Conservation (phyloP, 1,139 yeast species). For the Zygosaccharomyces pseudobailii region DNA sequence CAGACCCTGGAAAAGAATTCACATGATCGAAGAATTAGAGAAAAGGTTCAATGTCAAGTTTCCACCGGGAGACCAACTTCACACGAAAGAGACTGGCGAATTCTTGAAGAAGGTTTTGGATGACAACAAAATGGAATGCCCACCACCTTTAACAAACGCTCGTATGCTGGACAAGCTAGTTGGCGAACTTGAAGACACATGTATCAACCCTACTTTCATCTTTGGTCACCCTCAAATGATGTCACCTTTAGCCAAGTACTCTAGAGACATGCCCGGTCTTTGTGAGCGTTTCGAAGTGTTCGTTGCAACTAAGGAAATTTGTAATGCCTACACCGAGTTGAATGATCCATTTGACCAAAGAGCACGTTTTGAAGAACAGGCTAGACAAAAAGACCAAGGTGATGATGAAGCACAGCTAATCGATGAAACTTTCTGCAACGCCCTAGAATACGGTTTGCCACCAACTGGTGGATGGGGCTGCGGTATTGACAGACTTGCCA, state of each 20-base stretch:
- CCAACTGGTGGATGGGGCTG: slow-evolving; percentile 99
- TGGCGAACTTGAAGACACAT: slow-evolving; percentile 89
- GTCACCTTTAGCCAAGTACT: slow-evolving; percentile 98
- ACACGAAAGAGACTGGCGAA: slow-evolving; percentile 88
- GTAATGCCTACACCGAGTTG: slow-evolving; percentile 98
- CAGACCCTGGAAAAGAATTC: slow-evolving; percentile 98
- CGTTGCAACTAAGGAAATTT: slow-evolving; percentile 96
- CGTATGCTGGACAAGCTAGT: slow-evolving; percentile 98
- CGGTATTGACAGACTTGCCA: slow-evolving; percentile 97
- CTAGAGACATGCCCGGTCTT: slow-evolving; percentile 85
- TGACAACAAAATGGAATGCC: slow-evolving; percentile 80
- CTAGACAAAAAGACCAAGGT: slow-evolving; percentile 97
- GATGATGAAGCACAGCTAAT: slow-evolving; percentile 97
- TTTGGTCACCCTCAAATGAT: slow-evolving; percentile 99
- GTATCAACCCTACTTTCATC: slow-evolving; percentile 95
- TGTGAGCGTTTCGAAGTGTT: slow-evolving; percentile 98
- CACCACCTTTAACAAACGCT: slow-evolving; percentile 97
- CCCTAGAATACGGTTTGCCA: slow-evolving; percentile 96
- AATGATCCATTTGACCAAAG: slow-evolving; percentile 99
- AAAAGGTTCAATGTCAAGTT: slow-evolving; percentile 78
- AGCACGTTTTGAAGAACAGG: slow-evolving; percentile 96
- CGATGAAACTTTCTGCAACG: slow-evolving; percentile 96
- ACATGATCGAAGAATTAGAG: slow-evolving; percentile 95
- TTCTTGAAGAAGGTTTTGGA: slow-evolving; percentile 78
- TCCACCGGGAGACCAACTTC: slow-evolving; percentile 94